These are phyloP conservation scores for Ophiocordyceps polyrhachis-furcata DNA, from an alignment of 2,329 filamentous ascomycete genomes.

Conservation along the genomic window DNA sequence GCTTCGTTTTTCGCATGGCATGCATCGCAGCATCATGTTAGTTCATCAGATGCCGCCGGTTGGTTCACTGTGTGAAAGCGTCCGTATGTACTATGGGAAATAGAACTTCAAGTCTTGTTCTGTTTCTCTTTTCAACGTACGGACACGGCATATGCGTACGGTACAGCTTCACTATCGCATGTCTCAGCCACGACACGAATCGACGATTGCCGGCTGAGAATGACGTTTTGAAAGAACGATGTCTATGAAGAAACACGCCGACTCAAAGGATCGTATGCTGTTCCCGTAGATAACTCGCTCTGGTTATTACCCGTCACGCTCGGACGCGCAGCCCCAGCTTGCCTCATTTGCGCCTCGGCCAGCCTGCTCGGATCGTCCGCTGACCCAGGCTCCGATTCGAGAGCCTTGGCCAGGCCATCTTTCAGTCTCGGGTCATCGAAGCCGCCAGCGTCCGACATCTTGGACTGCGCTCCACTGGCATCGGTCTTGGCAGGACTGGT, in stretches of 20 bases:
- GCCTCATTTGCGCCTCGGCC: constrained; percentile 24
- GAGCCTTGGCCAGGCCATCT: constrained; percentile 19
- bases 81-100: too few relatives aligned
- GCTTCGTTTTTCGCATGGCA: too few relatives aligned
- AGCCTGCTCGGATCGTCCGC: constrained; percentile 26
- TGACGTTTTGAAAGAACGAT: constrained; percentile 3
- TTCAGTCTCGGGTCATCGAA: constrained; percentile 14
- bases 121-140: too few relatives aligned
- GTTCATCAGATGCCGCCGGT: too few relatives aligned
- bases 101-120: too few relatives aligned
- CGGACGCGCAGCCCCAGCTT: constrained; percentile 6
- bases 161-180: not conserved
- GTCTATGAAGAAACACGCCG: constrained; percentile 9
- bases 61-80: too few relatives aligned
- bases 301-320: constrained; percentile 11
- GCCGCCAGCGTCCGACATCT: constrained; percentile 21
- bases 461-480: constrained; percentile 17
- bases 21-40: too few relatives aligned
- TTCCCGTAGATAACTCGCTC: constrained; percentile 8
- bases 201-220: constrained; percentile 3
- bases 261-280: constrained; percentile 13
- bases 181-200: not conserved
- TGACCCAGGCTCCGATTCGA: constrained; percentile 24
- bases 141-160: too few relatives aligned
- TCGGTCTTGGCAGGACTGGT: constrained; percentile 2